Conservation (phyloP, 371 early-diverging fungal genomes). For the Aphelidium insulamus region DNA sequence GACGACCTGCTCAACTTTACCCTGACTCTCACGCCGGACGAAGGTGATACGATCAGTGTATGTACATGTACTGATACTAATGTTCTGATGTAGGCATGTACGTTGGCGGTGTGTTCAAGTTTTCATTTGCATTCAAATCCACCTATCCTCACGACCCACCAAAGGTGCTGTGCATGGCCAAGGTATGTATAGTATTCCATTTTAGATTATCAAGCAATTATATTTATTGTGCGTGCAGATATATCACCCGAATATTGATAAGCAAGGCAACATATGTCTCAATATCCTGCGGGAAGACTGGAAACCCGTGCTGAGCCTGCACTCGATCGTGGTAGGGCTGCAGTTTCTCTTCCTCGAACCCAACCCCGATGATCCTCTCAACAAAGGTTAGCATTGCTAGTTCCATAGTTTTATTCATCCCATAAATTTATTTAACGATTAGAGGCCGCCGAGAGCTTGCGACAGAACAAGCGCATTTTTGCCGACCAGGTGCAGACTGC, state of each 20-base stretch:
- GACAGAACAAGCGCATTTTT: constrained; percentile 34
- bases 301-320: constrained; percentile 96
- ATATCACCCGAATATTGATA: constrained; percentile 97
- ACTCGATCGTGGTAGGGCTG: constrained; percentile 85
- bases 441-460: constrained; percentile 57
- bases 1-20: constrained; percentile 65
- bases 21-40: constrained; percentile 65
- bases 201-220: neutral
- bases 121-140: constrained; percentile 69
- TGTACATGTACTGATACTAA: neutral
- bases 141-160: constrained; percentile 98
- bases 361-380: constrained; percentile 97
- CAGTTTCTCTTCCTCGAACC: constrained; percentile 92
- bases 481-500: constrained; percentile 36
- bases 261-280: constrained; percentile 92
- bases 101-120: constrained; percentile 69
- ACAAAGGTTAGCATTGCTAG: constrained; percentile 36
- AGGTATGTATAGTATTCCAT: constrained; percentile 22
- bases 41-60: constrained; percentile 27
- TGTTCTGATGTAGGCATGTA: constrained; percentile 49
- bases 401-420: neutral
- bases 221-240: constrained; percentile 23
- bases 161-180: constrained; percentile 79
- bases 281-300: constrained; percentile 98
- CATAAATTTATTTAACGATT: constrained; percentile 2